Conservation (phyloP, 371 early-diverging fungal genomes). For the Fennellomyces sp. region DNA sequence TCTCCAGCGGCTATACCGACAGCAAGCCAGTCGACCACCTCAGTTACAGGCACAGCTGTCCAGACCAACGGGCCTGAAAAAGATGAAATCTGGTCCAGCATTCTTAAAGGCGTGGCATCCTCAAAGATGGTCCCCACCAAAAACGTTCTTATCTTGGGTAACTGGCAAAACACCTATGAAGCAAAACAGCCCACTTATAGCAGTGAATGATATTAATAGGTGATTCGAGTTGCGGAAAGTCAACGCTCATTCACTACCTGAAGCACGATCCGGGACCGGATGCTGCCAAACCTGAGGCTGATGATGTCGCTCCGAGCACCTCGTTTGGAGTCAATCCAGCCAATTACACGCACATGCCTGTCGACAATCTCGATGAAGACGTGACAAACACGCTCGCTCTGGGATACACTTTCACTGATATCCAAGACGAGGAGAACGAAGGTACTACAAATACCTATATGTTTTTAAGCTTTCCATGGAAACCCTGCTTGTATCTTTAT, state of each 20-base stretch:
- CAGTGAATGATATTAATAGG: constrained; percentile 41
- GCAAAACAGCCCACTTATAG: too few relatives aligned
- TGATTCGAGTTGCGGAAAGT: constrained; percentile 78
- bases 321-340: constrained; percentile 44
- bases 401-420: constrained; percentile 82
- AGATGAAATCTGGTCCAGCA: constrained; percentile 79
- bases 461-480: constrained; percentile 3
- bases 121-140: constrained; percentile 73
- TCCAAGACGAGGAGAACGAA: constrained; percentile 85
- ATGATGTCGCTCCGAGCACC: constrained; percentile 34
- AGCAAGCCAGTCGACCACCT: constrained; percentile 10
- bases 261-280: constrained; percentile 64
- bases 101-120: constrained; percentile 75
- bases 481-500: constrained; percentile 2
- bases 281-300: constrained; percentile 37
- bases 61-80: constrained; percentile 35
- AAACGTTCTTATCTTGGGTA: constrained; percentile 75
- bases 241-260: constrained; percentile 71
- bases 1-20: constrained; percentile 14
- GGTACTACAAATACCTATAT: constrained; percentile 35
- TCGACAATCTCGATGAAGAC: constrained; percentile 61
- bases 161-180: not conserved
- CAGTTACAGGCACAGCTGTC: constrained; percentile 12
- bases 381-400: constrained; percentile 79
- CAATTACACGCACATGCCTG: constrained; percentile 45